phyloP scores from a whole-genome alignment of 768 basidiomycete species.

The Suillus subalutaceus region DNA sequence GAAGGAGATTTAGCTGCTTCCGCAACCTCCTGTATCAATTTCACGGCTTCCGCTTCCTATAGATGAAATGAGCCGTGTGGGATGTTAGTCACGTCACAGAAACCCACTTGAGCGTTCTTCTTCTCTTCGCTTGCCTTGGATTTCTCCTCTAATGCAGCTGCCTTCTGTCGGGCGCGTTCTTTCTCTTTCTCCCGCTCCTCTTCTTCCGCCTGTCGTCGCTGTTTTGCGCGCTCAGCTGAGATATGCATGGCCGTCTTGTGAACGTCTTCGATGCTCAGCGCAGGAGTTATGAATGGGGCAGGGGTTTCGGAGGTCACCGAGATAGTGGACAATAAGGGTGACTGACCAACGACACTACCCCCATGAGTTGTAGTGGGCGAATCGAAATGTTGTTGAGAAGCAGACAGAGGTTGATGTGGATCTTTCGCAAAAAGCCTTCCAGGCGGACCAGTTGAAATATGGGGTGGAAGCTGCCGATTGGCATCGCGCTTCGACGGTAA shows the following conservation, averaged over 20 bases:
- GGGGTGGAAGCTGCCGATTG: slow-evolving; percentile 60
- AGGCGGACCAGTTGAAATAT: slow-evolving; percentile 41
- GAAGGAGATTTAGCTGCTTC: slow-evolving; percentile 41
- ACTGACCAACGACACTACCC: slow-evolving; percentile 39
- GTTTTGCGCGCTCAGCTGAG: slow-evolving; percentile 80
- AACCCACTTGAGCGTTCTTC: slow-evolving; percentile 24
- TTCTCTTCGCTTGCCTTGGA: slow-evolving; percentile 44
- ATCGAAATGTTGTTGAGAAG: slow-evolving; percentile 21
- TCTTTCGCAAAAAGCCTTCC: slow-evolving; percentile 49
- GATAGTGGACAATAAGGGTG: slow-evolving; percentile 46
- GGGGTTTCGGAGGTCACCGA: slow-evolving; percentile 42
- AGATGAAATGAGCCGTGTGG: slow-evolving; percentile 18
- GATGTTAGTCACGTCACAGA: slow-evolving; percentile 13
- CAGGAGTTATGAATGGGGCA: slow-evolving; percentile 26
- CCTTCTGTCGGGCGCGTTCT: slow-evolving; percentile 81
- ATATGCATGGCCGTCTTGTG: slow-evolving; percentile 80
- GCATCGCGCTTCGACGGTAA: slow-evolving; percentile 43
- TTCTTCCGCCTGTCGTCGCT: slow-evolving; percentile 81
- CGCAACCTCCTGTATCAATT: slow-evolving; percentile 51
- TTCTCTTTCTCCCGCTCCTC: slow-evolving; percentile 78
- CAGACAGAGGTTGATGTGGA: slow-evolving; percentile 38
- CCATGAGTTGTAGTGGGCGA: slow-evolving; percentile 22
- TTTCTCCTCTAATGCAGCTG: slow-evolving; percentile 71
- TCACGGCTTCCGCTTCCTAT: slow-evolving; percentile 42
- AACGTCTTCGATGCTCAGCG: slow-evolving; percentile 61